Evolutionary conservation across 2,329 filamentous ascomycete species (phyloP), one percentile per base, ranked within the genome.

Genomic region (Pleochaeta shiraiana): DNA sequence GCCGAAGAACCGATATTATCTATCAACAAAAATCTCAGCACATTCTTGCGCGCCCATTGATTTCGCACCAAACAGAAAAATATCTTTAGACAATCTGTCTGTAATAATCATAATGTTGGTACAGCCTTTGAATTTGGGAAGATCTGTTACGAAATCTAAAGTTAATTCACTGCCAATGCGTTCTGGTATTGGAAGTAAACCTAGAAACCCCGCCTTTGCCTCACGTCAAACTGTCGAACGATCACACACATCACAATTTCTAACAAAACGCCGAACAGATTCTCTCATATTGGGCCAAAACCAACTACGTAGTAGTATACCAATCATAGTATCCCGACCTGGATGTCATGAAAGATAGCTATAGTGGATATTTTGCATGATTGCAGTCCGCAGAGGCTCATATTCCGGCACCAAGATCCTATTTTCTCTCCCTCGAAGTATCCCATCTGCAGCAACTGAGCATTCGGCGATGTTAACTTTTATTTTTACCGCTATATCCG

Each of bases 51-150:
- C 53, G 9, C 7, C 26, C 53, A 57, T 57, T 30, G 53, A 30
- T 16, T 57, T 57, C 12, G 53, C 31, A 28, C 26, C 53, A 30
- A 57, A 53, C 24, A 53, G 16, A 53, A n/a, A 53, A n/a, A 53
- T 26, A 26, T 30, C 53, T 26, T 57, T 57, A 30, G 53, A 57
- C n/a, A 57, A n/a, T 16, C 53, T 21, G n/a, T 57, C 53, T 28
- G 53, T 57, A 30, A 57, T 57, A 28, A 57, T 26, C 53, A 57
- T 57, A 16, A n/a, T n/a, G n/a, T n/a, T n/a, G n/a, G n/a, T n/a
- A n/a, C n/a, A n/a, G n/a, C n/a, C n/a, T n/a, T n/a, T n/a, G n/a
- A n/a, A n/a, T n/a, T n/a, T n/a, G n/a, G n/a, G n/a, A n/a, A n/a
- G n/a, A n/a, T n/a, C n/a, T n/a, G n/a, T n/a, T n/a, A n/a, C n/a